These are phyloP conservation scores for Aspergillus vadensis DNA, from an alignment of 2,329 filamentous ascomycete species.

Conservation along the genomic window DNA sequence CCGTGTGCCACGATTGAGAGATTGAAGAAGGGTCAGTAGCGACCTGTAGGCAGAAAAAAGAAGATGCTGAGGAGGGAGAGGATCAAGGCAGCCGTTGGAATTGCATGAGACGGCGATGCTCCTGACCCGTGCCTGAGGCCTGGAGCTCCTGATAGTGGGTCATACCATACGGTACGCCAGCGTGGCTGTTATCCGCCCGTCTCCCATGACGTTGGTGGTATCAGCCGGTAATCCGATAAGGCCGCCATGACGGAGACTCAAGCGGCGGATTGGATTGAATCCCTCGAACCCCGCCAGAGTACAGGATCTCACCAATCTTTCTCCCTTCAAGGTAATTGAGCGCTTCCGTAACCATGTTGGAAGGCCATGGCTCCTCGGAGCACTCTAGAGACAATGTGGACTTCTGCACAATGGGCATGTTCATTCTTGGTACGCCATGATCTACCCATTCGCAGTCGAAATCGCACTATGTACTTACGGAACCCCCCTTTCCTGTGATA, in stretches of 20 bases:
- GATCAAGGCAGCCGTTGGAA: constrained; percentile 15
- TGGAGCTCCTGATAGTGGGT: constrained; percentile 19
- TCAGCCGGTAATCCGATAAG: constrained; percentile 20
- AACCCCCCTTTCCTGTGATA: not conserved
- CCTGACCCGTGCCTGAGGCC: constrained; percentile 28
- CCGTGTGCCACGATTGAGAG: not conserved
- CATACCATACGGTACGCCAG: constrained; percentile 26
- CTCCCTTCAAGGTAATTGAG: not conserved
- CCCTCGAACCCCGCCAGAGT: constrained; percentile 8
- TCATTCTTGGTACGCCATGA: constrained; percentile 58
- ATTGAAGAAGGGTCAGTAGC: not conserved
- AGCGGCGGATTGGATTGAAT: not conserved
- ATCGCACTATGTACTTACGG: constrained; percentile 19
- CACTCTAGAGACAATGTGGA: constrained; percentile 43
- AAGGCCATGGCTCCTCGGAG: not conserved
- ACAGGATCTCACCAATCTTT: not conserved
- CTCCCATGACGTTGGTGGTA: constrained; percentile 25
- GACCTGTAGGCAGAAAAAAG: not conserved
- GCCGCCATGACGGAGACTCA: not conserved
- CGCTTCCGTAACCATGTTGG: constrained; percentile 20
- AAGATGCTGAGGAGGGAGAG: not conserved
- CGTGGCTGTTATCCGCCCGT: not conserved
- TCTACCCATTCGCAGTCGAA: constrained; percentile 7
- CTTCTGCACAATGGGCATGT: constrained; percentile 65
- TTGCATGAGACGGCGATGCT: constrained; percentile 22